Percentiles rank a stretch among this genome's conserved stretches.
phyloP scores from a whole-genome alignment of 176 grass and related monocot species.

The Zoysia japonica region DNA sequence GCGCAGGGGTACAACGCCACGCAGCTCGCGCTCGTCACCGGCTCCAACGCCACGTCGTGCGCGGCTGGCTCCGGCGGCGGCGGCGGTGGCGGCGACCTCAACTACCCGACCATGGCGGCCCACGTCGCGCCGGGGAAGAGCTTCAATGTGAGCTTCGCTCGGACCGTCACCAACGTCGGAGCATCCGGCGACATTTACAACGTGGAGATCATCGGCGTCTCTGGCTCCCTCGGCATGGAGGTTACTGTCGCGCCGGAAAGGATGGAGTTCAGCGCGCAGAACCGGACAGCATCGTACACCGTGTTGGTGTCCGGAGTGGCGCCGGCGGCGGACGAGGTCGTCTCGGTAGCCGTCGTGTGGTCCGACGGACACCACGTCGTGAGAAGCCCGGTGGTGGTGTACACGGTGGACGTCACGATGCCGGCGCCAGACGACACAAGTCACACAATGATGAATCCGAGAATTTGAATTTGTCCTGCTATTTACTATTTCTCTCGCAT shows the following conservation, averaged over 20 bases:
- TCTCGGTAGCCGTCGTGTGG: slow-evolving; percentile 40
- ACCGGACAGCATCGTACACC: slow-evolving; percentile 16
- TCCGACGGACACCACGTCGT: slow-evolving; percentile 26
- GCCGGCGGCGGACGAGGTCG: background rate
- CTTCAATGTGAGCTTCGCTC: slow-evolving; percentile 34
- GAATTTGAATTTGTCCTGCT: too few species aligned
- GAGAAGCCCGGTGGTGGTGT: slow-evolving; percentile 29
- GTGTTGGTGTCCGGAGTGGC: slow-evolving; percentile 19
- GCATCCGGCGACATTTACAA: slow-evolving; percentile 7
- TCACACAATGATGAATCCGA: too few species aligned
- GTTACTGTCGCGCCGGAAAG: slow-evolving; percentile 16
- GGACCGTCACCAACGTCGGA: slow-evolving; percentile 58
- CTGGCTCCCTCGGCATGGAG: too few species aligned
- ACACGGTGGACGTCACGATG: slow-evolving; percentile 13
- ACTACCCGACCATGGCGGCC: slow-evolving; percentile 56
- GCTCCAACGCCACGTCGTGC: background rate
- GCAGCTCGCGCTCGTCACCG: slow-evolving; percentile 34
- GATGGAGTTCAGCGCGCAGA: slow-evolving; percentile 22
- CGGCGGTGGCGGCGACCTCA: slow-evolving; percentile 25
- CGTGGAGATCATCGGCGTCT: background rate
- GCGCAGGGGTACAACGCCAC: slow-evolving; percentile 44
- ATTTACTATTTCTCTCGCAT: too few species aligned
- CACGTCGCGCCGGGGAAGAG: background rate
- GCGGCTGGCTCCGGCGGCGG: background rate
- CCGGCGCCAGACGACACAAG: too few species aligned